Conservation (phyloP, 1,139 yeast species). For the Candida glucosophila region DNA sequence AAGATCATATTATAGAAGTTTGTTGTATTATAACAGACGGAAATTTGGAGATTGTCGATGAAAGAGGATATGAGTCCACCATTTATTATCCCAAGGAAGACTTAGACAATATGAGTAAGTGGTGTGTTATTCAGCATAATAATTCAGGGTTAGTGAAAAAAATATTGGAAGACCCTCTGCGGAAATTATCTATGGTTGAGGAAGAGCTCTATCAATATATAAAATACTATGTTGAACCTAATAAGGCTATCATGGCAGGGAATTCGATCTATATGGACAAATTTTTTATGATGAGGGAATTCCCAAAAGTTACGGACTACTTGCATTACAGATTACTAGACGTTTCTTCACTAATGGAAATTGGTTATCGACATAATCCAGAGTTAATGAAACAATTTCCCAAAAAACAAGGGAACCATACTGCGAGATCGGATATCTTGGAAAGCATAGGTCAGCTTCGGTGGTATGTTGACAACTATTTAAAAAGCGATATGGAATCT, state of each 20-base stretch:
- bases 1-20: constrained; percentile 74
- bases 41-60: constrained; percentile 58
- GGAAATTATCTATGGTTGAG: constrained; percentile 55
- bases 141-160: constrained; percentile 68
- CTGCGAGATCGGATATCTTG: constrained; percentile 79
- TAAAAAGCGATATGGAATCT: constrained; percentile 22
- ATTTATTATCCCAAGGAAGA: constrained; percentile 60
- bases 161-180: constrained; percentile 46
- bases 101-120: constrained; percentile 68
- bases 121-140: constrained; percentile 82
- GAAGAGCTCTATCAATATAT: constrained; percentile 56
- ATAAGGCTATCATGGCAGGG: constrained; percentile 73
- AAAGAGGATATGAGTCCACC: constrained; percentile 70
- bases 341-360: constrained; percentile 76
- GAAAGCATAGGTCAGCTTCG: constrained; percentile 80
- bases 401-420: constrained; percentile 59
- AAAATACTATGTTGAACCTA: constrained; percentile 40
- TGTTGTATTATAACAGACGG: constrained; percentile 89
- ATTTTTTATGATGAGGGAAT: constrained; percentile 72
- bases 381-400: constrained; percentile 50
- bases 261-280: constrained; percentile 90
- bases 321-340: constrained; percentile 83
- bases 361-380: constrained; percentile 72
- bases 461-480: constrained; percentile 68
- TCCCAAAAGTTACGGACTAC: constrained; percentile 66